Base-by-base conservation (phyloP, 768 basidiomycete species). In the Trametes sanguinea region DNA sequence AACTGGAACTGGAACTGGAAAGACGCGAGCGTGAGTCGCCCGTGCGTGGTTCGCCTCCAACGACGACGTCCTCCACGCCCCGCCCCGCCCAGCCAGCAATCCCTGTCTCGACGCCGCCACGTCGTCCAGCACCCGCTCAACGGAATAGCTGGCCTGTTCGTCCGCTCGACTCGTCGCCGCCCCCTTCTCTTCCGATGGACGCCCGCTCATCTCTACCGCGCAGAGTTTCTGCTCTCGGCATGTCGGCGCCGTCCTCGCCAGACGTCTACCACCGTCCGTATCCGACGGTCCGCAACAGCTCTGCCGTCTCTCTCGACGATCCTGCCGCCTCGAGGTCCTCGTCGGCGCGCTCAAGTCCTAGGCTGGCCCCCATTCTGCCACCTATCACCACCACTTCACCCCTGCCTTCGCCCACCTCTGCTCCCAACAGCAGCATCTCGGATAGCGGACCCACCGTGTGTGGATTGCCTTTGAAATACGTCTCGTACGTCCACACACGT, bases 401-500 rank as follows among this genome's bases (percentile, higher is more conserved):
- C 13, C 51, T 72, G 7, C 65, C 64, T n/a, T 63, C 68, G 22
- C 67, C 69, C 13, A 66, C 48, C 11, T 59, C 51, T 45, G 17
- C 67, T 30, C 53, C 62, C 29, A 47, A 37, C 2, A 58, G 55
- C 30, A 22, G 33, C 39, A 64, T 59, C 35, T 64, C 61, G 40
- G 74, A 72, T 29, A 60, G 59, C 16, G 42, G 57, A 0, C 87
- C 89, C 0, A 84, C 81, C 11, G 76, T 91, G 62, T 90, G 79
- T 61, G 90, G 90, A 9, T 67, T 91, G 69, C 89, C 88, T 13
- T 77, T 91, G 67, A 91, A 91, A 88, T 91, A 90, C 63, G 81
- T 91, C 11, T 90, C 89, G 88, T 90, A 71, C 78, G 89, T 80
- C 5, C 14, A 35, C 42, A 9, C 43, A 14, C 44, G 50, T 39